Percentiles rank a stretch among this genome's conserved stretches.
phyloP scores from a whole-genome alignment of 495 filamentous ascomycete genomes.

The Chaetomidium leptoderma region DNA sequence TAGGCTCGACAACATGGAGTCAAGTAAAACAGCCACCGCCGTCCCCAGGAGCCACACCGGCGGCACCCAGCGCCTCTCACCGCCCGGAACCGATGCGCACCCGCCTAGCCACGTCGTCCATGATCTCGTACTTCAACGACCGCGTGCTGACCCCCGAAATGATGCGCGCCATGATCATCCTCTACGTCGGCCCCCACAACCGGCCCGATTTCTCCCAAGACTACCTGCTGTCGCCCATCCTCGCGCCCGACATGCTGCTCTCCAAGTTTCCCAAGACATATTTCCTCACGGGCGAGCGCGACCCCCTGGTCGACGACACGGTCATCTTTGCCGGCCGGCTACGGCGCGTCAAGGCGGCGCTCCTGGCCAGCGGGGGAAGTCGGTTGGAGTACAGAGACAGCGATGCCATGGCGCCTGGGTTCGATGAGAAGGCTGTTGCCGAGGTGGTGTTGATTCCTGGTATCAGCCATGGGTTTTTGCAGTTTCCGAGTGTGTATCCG shows the following conservation, averaged over 20 bases:
- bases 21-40: constrained; percentile 21
- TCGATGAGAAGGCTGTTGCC: constrained; percentile 71
- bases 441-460: constrained; percentile 82
- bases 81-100: constrained; percentile 71
- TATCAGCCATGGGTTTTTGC: constrained; percentile 86
- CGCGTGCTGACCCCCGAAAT: constrained; percentile 93
- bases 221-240: constrained; percentile 80
- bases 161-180: constrained; percentile 98
- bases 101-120: constrained; percentile 83
- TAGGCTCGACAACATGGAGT: constrained; percentile 35
- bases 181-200: constrained; percentile 91
- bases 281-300: constrained; percentile 90
- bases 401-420: constrained; percentile 39
- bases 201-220: constrained; percentile 90
- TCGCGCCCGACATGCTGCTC: constrained; percentile 80
- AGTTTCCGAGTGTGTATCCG: constrained; percentile 81
- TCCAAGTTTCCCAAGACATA: constrained; percentile 84
- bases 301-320: constrained; percentile 93
- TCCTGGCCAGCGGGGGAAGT: constrained; percentile 32
- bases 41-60: constrained; percentile 6
- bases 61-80: constrained; percentile 34
- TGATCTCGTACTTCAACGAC: constrained; percentile 97
- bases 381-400: constrained; percentile 32
- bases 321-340: constrained; percentile 90
- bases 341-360: constrained; percentile 71